Conservation (phyloP, 208 protist species). For the Acanthamoeba triangularis region DNA sequence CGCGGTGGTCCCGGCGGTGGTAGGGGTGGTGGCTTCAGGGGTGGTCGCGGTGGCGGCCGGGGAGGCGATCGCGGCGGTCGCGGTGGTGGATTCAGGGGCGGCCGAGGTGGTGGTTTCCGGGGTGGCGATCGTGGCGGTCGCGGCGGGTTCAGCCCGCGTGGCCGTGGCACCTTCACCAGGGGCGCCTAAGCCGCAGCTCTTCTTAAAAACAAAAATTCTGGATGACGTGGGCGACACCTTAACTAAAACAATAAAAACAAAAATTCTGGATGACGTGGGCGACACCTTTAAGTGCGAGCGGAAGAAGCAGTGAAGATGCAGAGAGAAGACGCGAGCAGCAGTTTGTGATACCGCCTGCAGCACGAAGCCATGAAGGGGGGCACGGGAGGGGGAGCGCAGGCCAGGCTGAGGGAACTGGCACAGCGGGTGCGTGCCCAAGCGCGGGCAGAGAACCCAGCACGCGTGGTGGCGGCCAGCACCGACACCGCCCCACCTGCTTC, state of each 20-base stretch:
- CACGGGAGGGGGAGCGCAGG: neutral
- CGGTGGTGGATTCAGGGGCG: constrained; percentile 6
- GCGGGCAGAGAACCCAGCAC: neutral
- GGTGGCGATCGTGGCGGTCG: constrained; percentile 42
- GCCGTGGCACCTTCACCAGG: constrained; percentile 9
- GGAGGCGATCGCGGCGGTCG: constrained; percentile 11
- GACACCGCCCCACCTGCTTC: neutral
- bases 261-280: too few relatives aligned
- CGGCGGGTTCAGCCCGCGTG: constrained; percentile 11
- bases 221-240: too few relatives aligned
- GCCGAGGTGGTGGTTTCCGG: constrained; percentile 56
- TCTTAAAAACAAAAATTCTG: neutral
- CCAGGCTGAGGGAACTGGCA: neutral
- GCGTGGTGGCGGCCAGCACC: neutral
- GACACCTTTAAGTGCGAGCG: neutral
- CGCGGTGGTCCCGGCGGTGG: constrained; percentile 29
- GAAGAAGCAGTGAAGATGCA: neutral
- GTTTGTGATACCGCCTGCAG: neutral
- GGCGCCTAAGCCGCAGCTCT: neutral
- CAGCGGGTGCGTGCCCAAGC: constrained; percentile 8
- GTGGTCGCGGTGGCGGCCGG: constrained; percentile 27
- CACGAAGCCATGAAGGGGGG: neutral
- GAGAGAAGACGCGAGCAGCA: neutral
- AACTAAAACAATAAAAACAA: neutral
- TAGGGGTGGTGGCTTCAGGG: neutral